A percentile compares a stretch with the other conserved stretches of the same genome.
phyloP scores from a whole-genome alignment of 2,329 filamentous ascomycete species.

The Scleromitrula shiraiana region DNA sequence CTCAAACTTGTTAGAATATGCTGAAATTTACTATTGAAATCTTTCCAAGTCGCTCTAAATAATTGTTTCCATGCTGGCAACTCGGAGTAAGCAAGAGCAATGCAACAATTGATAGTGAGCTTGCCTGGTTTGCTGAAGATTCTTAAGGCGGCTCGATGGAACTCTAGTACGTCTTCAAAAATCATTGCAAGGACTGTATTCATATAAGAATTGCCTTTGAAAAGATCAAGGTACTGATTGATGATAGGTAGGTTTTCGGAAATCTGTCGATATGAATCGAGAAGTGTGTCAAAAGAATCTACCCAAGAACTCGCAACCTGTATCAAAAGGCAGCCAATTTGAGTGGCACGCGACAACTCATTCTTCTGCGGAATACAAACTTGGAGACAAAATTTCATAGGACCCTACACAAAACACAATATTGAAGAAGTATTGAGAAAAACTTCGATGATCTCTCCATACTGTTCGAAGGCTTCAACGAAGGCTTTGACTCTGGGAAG shows the following conservation, averaged over 20 bases:
- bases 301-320: constrained; percentile 28
- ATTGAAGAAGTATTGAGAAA: constrained; percentile 29
- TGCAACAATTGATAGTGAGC: constrained; percentile 12
- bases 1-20: constrained; percentile 26
- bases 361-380: constrained; percentile 14
- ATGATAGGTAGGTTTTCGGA: constrained; percentile 34
- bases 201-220: constrained; percentile 28
- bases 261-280: constrained; percentile 34
- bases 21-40: constrained; percentile 25
- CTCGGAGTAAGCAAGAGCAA: not conserved
- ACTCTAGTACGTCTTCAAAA: constrained; percentile 33
- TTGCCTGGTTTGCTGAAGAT: constrained; percentile 21
- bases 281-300: constrained; percentile 31
- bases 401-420: constrained; percentile 32
- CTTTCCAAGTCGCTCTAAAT: constrained; percentile 30
- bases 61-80: constrained; percentile 24
- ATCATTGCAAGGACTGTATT: constrained; percentile 28
- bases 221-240: constrained; percentile 27
- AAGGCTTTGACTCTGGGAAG: constrained; percentile 27
- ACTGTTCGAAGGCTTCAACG: constrained; percentile 32
- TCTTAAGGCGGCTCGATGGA: constrained; percentile 30
- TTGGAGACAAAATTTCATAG: constrained; percentile 32
- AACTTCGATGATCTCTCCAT: constrained; percentile 31
- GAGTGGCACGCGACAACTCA: too few species aligned
- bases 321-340: too few species aligned